Percentiles rank a stretch among this genome's conserved stretches.
These are phyloP conservation scores for Eruca vesicaria DNA, from an alignment of 441 rosid species.

Conservation along the genomic window DNA sequence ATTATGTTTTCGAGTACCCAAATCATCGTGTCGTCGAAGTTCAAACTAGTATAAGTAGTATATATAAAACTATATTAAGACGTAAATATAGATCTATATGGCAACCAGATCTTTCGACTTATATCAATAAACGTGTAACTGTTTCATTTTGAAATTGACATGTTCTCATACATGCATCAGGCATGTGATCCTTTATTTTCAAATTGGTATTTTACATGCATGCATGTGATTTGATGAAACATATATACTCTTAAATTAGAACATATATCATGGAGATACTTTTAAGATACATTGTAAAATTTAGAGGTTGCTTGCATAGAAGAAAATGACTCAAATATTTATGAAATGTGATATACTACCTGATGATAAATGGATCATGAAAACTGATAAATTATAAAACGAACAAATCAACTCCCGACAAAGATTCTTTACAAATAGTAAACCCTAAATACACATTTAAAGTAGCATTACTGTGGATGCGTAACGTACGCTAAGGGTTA, in stretches of 20 bases:
- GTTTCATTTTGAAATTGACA: slow-evolving; percentile 11
- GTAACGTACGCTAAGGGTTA: slow-evolving; percentile 10
- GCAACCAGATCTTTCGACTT: slow-evolving; percentile 14
- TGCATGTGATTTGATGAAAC: slow-evolving; percentile 19
- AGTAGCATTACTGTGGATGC: background rate
- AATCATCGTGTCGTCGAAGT: background rate
- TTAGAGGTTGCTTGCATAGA: background rate
- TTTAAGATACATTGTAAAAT: background rate
- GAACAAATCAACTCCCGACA: background rate
- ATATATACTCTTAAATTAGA: background rate
- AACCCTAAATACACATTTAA: background rate
- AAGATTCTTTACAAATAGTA: background rate
- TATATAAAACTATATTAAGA: background rate
- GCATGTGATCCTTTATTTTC: background rate
- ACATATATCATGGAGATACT: background rate
- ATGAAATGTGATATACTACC: background rate
- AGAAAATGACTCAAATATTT: background rate
- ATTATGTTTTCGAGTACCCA: background rate
- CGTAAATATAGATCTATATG: background rate
- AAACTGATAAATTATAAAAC: background rate
- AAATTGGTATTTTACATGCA: background rate
- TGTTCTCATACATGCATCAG: slow-evolving; percentile 15
- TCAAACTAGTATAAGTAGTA: background rate
- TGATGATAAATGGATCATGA: background rate
- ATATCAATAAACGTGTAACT: slow-evolving; percentile 2